Conservation (phyloP, 164 flowering plant genomes). For the Vitis cinerea region DNA sequence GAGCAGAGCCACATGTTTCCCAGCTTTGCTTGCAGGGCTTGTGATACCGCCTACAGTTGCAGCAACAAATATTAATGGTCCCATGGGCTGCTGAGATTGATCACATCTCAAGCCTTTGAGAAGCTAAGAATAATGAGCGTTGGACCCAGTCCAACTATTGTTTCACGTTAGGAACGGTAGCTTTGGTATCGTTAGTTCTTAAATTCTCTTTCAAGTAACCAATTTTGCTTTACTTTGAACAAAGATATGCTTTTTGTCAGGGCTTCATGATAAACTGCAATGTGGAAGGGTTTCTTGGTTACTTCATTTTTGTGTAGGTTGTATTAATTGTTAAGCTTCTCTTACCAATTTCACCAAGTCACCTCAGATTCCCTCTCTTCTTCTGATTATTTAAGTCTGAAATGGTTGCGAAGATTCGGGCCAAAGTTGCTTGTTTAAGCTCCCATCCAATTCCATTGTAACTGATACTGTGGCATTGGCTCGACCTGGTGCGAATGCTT, state of each 20-base stretch:
- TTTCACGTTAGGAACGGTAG: neutral
- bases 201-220: slow-evolving; percentile 8
- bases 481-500: too few relatives aligned
- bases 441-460: too few relatives aligned
- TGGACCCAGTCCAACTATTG: neutral
- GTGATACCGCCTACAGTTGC: too few relatives aligned
- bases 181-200: slow-evolving; percentile 4
- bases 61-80: too few relatives aligned
- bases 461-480: too few relatives aligned
- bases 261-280: neutral
- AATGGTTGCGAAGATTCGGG: neutral
- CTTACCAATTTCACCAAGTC: slow-evolving; percentile 9
- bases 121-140: too few relatives aligned
- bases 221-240: neutral
- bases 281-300: neutral
- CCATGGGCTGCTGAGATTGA: too few relatives aligned
- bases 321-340: neutral
- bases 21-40: too few relatives aligned
- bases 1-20: too few relatives aligned
- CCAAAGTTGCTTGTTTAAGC: too few relatives aligned
- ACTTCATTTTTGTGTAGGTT: neutral
- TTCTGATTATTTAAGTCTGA: neutral
- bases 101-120: too few relatives aligned
- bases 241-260: neutral
- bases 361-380: slow-evolving; percentile 9